Evolutionary conservation across 768 basidiomycete genomes (phyloP), one percentile per base, ranked within the genome.

Genomic region (Sarcodon aspratus): DNA sequence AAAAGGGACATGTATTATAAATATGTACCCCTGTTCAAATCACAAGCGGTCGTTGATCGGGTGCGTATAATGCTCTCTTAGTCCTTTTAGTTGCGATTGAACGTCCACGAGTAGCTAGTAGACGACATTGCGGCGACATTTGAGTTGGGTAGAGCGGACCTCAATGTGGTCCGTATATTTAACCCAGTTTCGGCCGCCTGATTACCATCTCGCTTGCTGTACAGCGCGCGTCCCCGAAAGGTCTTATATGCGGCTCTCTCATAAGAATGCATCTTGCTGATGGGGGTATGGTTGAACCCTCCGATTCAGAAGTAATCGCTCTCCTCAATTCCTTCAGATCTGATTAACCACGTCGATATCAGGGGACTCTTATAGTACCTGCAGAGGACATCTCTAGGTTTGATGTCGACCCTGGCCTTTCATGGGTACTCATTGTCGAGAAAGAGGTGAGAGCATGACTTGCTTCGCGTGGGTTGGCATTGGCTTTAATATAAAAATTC

Each of bases 51-150:
- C 0, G 91, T 95, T 1, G 88, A 97, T 63, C 71, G 71, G 52
- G 93, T 89, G 54, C 45, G 69, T 56, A 21, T 12, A 36, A 40
- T 49, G 33, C 15, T 37, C 7, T 33, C 36, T 3, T 47, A 46
- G 52, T 44, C 48, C 46, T 33, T 21, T 38, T 36, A n/a, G 31
- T 36, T 43, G 34, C 45, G 34, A 45, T 47, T 36, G n/a, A 37
- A 42, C 46, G 5, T 10, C 40, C 33, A n/a, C 13, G 36, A 21
- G 6, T 51, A 95, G 92, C 70, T 96, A 7, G 79, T 95, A 27
- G 93, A 96, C 56, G 88, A 95, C 57, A 66, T 97, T 11, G 88
- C 92, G 1, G 90, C 91, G 0, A 90, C 91, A 0, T 76, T 94
- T 34, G 68, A 73, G 8, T 61, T 92, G 7, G 71, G 80, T 46